Evolutionary conservation across 257 asterid genomes (phyloP), one percentile per base, ranked within the genome.

Genomic region (Solanum chilense): DNA sequence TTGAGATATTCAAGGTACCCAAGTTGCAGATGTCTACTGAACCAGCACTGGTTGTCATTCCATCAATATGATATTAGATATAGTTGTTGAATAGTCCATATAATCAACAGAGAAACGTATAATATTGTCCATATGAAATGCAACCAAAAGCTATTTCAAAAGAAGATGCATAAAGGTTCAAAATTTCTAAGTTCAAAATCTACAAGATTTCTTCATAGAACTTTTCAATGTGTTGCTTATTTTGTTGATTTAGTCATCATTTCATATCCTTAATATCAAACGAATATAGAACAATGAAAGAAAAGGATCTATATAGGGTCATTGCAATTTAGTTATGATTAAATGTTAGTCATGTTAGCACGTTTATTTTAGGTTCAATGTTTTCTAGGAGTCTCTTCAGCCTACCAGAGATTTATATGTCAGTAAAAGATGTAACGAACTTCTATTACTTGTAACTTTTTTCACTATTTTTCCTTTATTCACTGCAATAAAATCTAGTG

Each of bases 21-120:
- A 90, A 84, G 87, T 91, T 89, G 71, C 93, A 91, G 58, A 88
- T 83, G 25, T 91, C 93, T 62, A 73, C 88, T 20, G 91, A 91
- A 87, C 87, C 89, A 47, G 87, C 84, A 47, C 91, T 88, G 86
- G 73, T 87, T 25, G 74, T 77, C 39, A 25, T 58, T 44, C 88
- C 68, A 86, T 8, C 42, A 84, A 45, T 84, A 75, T 52, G 35
- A 41, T 76, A 1, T 71, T 44, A 85, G 44, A 45, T 27, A 70
- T 0, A 12, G 49, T 18, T 44, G 49, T 35, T 15, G 29, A 71
- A 69, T 35, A 20, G 45, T 37, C 45, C 31, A 45, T 29, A 66
- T 15, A 45, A 69, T 85, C 83, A 45, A 85, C 52, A 70, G 33
- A 20, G 82, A 70, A 21, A 84, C 44, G 33, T 23, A 68, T 84